phyloP scores from a whole-genome alignment of 2,329 filamentous ascomycete genomes.

The Chalaropsis thielavioides region DNA sequence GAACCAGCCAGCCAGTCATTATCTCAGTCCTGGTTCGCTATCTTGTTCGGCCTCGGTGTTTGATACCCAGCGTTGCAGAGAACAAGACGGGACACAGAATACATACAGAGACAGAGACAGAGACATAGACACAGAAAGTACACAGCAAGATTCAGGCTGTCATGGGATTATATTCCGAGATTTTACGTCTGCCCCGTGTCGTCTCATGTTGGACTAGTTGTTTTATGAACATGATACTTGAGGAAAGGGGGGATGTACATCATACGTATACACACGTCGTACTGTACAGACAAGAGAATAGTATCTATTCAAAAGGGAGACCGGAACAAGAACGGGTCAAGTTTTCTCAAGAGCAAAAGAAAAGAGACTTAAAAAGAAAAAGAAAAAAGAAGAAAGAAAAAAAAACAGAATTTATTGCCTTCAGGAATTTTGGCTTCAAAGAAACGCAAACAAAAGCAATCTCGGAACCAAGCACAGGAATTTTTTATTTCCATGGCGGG shows the following conservation, averaged over 20 bases:
- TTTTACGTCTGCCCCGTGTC: neutral
- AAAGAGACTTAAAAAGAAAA: neutral
- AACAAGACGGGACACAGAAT: neutral
- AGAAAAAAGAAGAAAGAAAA: neutral
- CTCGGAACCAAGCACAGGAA: neutral
- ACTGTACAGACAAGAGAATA: too few relatives aligned
- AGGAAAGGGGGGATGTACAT: neutral
- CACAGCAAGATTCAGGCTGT: neutral
- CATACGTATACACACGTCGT: too few relatives aligned
- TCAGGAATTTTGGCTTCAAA: neutral
- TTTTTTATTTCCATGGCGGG: neutral
- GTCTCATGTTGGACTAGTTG: slow-evolving; percentile 1
- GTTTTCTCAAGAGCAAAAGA: too few relatives aligned
- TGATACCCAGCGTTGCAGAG: neutral
- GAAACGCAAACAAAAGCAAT: neutral
- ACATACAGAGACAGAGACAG: neutral
- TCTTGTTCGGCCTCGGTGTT: neutral
- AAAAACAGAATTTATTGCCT: neutral
- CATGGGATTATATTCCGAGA: neutral
- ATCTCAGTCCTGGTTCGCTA: neutral
- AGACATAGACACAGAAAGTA: neutral
- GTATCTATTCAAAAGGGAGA: neutral
- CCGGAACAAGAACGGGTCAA: too few relatives aligned
- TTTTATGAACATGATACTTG: neutral
- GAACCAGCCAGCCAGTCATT: too few relatives aligned